These are phyloP conservation scores for Sporothrix brunneoviolacea DNA, from an alignment of 2,329 filamentous ascomycete genomes.

Conservation along the genomic window DNA sequence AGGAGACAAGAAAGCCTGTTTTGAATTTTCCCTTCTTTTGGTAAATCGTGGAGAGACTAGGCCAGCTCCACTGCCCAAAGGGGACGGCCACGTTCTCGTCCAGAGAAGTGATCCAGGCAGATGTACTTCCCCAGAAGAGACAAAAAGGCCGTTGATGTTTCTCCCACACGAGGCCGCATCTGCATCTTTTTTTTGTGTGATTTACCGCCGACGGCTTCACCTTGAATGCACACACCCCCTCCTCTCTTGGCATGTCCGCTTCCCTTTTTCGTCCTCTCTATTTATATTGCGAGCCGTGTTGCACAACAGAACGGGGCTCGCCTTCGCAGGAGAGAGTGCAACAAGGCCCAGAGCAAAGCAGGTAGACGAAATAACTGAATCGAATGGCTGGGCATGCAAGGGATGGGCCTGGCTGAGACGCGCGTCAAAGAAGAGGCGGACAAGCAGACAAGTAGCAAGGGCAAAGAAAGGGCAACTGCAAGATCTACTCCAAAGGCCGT, in stretches of 20 bases:
- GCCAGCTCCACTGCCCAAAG: background rate
- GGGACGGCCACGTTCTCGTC: background rate
- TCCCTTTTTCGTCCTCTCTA: background rate
- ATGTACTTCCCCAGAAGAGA: conserved; percentile 9
- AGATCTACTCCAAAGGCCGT: conserved; percentile 17
- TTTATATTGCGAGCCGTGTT: background rate
- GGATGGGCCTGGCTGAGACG: background rate
- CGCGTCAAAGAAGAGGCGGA: background rate
- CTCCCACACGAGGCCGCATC: conserved; percentile 3
- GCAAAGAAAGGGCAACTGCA: conserved; percentile 4
- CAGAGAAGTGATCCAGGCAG: background rate
- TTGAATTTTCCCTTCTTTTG: background rate
- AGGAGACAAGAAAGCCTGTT: background rate
- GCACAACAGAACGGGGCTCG: conserved; percentile 3
- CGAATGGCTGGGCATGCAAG: too few species aligned
- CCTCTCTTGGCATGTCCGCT: background rate
- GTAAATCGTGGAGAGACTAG: background rate
- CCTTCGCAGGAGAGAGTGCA: conserved; percentile 2
- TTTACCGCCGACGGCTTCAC: background rate
- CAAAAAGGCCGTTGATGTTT: conserved; percentile 6
- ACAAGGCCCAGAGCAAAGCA: background rate
- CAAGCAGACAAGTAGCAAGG: background rate
- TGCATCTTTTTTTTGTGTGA: background rate
- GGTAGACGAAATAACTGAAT: too few species aligned
- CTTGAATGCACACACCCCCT: background rate